These are phyloP conservation scores for Phaeoacremonium minimum DNA, from an alignment of 2,329 filamentous ascomycete genomes.

Conservation along the genomic window DNA sequence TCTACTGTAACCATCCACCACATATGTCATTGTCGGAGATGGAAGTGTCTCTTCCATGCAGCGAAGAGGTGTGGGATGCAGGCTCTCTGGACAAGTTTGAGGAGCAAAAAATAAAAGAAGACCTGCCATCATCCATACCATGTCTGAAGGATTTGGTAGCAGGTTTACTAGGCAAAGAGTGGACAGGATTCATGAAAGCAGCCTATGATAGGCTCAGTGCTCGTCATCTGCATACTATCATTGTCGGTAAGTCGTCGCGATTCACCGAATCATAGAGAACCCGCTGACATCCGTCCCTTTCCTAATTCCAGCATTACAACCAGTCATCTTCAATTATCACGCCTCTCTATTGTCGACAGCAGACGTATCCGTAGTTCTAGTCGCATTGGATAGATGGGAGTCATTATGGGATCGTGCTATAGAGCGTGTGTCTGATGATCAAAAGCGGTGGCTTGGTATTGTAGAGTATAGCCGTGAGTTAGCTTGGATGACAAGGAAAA, in stretches of 20 bases:
- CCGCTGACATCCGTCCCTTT: background rate
- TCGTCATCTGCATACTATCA: background rate
- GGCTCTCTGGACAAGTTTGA: background rate
- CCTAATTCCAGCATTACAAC: background rate
- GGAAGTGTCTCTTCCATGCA: background rate
- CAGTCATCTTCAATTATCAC: background rate
- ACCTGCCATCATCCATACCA: background rate
- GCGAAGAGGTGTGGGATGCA: background rate
- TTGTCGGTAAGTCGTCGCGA: background rate
- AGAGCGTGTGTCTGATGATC: background rate
- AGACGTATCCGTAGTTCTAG: background rate
- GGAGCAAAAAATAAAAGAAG: background rate
- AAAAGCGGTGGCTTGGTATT: background rate
- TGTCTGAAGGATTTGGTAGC: background rate
- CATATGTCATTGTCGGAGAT: background rate
- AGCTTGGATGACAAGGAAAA: background rate
- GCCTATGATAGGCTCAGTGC: background rate
- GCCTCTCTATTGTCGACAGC: background rate
- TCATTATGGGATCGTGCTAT: background rate
- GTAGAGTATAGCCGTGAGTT: background rate
- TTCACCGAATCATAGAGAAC: background rate
- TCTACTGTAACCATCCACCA: background rate
- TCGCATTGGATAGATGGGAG: background rate
- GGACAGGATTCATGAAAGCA: background rate
- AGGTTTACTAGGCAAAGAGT: background rate